A percentile compares a stretch with the other conserved stretches of the same genome.
Conservation (phyloP, 2,329 filamentous ascomycete genomes). For the Aspergillus fructus region DNA sequence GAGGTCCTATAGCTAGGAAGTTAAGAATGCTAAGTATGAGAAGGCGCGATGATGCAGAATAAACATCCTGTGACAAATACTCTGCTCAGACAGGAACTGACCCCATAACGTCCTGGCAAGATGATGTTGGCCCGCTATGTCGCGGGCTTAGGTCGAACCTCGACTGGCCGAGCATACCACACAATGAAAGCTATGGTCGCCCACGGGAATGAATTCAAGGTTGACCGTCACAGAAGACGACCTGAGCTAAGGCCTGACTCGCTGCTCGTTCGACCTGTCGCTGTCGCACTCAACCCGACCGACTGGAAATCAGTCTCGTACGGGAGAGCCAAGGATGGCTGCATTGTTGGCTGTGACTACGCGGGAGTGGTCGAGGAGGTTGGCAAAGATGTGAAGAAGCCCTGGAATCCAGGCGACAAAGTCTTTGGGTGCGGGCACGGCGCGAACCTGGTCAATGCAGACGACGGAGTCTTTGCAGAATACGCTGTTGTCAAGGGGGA, state of each 20-base stretch:
- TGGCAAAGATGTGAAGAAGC: conserved; percentile 23
- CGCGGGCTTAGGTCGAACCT: no score
- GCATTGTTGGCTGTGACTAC: conserved; percentile 3
- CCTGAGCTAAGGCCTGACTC: not conserved
- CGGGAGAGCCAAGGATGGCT: not conserved
- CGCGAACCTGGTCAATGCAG: conserved; percentile 34
- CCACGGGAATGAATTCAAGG: not conserved
- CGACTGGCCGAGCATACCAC: not conserved
- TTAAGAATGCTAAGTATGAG: no score
- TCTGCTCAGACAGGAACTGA: not conserved
- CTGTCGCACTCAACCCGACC: conserved; percentile 9
- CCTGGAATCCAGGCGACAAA: conserved; percentile 50
- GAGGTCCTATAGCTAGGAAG: no score
- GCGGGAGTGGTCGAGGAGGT: conserved; percentile 8
- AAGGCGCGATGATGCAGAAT: no score
- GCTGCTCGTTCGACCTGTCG: not conserved
- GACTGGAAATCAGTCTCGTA: not conserved
- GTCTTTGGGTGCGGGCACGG: conserved; percentile 54
- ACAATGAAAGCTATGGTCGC: not conserved
- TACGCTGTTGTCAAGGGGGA: conserved; percentile 53
- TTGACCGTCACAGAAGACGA: not conserved
- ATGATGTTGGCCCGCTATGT: not conserved
- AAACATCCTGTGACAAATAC: no score
- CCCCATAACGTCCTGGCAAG: not conserved
- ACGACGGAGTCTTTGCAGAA: conserved; percentile 55